Percentiles rank a stretch among this genome's conserved stretches.
These are phyloP conservation scores for Apophysomyces elegans DNA, from an alignment of 371 early-diverging fungal genomes.

Conservation along the genomic window DNA sequence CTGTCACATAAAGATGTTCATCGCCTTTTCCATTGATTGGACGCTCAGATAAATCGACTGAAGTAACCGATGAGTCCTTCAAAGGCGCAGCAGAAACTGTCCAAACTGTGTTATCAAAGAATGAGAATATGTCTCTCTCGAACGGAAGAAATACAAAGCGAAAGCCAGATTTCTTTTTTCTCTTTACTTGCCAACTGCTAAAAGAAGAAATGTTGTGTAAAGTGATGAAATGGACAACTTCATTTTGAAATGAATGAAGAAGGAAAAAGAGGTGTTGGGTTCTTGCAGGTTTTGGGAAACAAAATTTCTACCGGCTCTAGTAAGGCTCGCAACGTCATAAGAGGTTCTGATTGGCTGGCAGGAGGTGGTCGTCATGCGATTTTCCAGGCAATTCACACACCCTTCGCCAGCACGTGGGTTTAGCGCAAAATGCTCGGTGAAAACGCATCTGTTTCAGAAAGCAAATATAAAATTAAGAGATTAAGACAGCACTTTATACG, in stretches of 20 bases:
- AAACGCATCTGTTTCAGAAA: too few relatives aligned
- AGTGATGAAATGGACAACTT: background rate
- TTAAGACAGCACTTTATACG: too few relatives aligned
- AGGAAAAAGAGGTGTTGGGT: background rate
- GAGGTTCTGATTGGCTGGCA: too few relatives aligned
- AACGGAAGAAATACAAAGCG: background rate
- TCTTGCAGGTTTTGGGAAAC: too few relatives aligned
- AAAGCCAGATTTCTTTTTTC: background rate
- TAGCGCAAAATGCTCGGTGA: too few relatives aligned
- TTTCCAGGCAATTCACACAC: too few relatives aligned
- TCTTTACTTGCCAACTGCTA: conserved; percentile 2
- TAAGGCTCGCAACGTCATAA: background rate
- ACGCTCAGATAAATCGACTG: conserved; percentile 44
- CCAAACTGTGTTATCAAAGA: conserved; percentile 15
- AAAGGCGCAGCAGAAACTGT: conserved; percentile 44
- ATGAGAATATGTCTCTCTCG: background rate
- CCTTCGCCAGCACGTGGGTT: too few relatives aligned
- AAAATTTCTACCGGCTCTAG: too few relatives aligned
- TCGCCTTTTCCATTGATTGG: conserved; percentile 35
- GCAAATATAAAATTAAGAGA: too few relatives aligned
- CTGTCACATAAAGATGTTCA: conserved; percentile 61
- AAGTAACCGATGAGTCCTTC: conserved; percentile 51
- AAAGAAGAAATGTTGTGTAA: conserved; percentile 4
- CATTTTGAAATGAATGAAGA: conserved; percentile 3
- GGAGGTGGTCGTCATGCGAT: too few relatives aligned